Base-by-base conservation (phyloP, 345 rosid genomes). In the Angophora floribunda region DNA sequence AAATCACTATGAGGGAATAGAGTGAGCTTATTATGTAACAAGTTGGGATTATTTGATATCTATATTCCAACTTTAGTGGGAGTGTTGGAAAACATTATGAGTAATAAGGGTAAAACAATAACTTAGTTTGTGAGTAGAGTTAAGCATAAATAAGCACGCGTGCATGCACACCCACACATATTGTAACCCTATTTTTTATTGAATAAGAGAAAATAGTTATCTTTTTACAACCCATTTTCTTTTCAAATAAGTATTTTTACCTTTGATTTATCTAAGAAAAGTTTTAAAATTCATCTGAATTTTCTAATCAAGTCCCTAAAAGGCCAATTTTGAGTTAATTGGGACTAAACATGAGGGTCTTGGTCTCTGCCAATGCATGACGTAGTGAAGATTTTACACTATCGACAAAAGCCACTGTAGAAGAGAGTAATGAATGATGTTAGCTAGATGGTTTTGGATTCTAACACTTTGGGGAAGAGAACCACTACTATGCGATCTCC, bases 371-470 rank as follows among this genome's bases (percentile, higher is more conserved):
- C 41, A 14, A n/a, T 63, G 17, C 75, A 63, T 13, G 36, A 3
- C 4, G 9, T n/a, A 36, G 0, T 9, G 30, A 63, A n/a, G 1
- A n/a, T n/a, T n/a, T 63, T 63, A 13, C 75, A 0, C 2, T 0
- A 6, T 1, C 2, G 9, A 15, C 1, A n/a, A 63, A 63, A 13
- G 32, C 3, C 36, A 13, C 17, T 7, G 28, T 61, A 63, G 36
- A 63, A 28, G 70, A 63, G 70, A 6, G 5, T n/a, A 13, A 63
- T 63, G 17, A 32, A 6, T 32, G 13, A 28, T 2, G 30, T 63
- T 63, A 28, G 70, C 36, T 28, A 28, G 12, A n/a, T 13, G 36
- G 13, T n/a, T 63, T n/a, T 28, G 70, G 8, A 0, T 63, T 63
- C 36, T 30, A 6, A 28, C 36, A 22, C 61, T 53, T 52, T 6